Conservation (phyloP, 495 filamentous ascomycete species). For the Neurospora pannonica region DNA sequence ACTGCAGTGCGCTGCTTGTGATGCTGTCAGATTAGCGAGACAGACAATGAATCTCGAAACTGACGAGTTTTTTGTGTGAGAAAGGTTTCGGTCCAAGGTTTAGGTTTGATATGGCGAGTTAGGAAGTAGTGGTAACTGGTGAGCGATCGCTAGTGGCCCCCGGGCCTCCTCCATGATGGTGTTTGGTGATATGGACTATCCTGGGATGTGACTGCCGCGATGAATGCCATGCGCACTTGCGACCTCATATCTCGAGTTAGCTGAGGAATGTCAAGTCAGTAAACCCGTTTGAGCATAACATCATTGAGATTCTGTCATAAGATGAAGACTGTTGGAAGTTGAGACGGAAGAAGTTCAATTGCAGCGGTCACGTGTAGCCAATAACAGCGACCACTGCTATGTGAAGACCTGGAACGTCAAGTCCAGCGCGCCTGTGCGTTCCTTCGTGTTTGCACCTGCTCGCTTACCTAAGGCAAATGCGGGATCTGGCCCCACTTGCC, state of each 20-base stretch:
- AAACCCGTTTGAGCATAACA: not conserved
- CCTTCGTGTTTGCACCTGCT: not conserved
- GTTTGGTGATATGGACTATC: not conserved
- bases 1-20: not conserved
- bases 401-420: not conserved
- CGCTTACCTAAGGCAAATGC: not conserved
- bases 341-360: not conserved
- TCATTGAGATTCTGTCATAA: not conserved
- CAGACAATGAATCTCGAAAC: not conserved
- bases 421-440: not conserved
- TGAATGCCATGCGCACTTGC: not conserved
- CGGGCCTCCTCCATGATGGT: not conserved
- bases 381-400: not conserved
- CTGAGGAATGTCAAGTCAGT: not conserved
- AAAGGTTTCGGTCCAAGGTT: not conserved
- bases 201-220: not conserved
- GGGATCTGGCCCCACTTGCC: not conserved
- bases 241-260: not conserved
- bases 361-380: not conserved
- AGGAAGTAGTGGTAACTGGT: not conserved
- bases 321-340: not conserved
- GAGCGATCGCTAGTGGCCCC: not conserved
- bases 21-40: not conserved
- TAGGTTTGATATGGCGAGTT: not conserved
- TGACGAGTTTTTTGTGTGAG: not conserved